Conservation (phyloP, 2,329 filamentous ascomycete genomes). For the Apiospora kogelbergensis region DNA sequence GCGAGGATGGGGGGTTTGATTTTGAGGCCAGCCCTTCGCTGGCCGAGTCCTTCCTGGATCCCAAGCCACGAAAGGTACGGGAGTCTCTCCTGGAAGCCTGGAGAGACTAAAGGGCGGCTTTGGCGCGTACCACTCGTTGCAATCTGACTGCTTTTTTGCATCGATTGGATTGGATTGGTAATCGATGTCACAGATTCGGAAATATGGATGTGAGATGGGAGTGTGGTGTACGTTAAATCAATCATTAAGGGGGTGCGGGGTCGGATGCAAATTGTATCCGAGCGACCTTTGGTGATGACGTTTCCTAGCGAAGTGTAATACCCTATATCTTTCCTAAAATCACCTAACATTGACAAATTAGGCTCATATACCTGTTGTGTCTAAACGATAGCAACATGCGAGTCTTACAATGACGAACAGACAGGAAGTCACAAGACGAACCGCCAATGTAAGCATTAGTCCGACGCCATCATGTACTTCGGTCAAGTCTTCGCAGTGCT, state of each 20-base stretch:
- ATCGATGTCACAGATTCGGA: too few relatives aligned
- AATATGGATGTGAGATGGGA: too few relatives aligned
- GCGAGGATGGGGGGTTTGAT: neutral
- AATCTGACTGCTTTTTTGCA: too few relatives aligned
- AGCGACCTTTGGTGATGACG: neutral
- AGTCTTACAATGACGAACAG: neutral
- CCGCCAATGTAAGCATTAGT: neutral
- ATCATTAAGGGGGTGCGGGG: neutral
- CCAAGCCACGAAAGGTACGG: neutral
- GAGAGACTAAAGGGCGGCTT: neutral
- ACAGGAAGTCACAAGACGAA: neutral
- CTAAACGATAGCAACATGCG: too few relatives aligned
- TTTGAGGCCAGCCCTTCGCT: neutral
- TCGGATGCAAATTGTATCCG: neutral
- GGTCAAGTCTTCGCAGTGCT: neutral
- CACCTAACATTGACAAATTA: neutral
- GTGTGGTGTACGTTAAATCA: too few relatives aligned
- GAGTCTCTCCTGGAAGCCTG: neutral
- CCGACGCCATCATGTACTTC: neutral
- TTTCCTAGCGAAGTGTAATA: too few relatives aligned
- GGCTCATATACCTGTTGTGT: too few relatives aligned
- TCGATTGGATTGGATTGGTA: too few relatives aligned
- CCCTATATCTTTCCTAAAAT: neutral
- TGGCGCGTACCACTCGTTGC: too few relatives aligned
- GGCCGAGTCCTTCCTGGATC: neutral